These are phyloP conservation scores for Castanea mollissima DNA, from an alignment of 306 rosid species.

Conservation along the genomic window DNA sequence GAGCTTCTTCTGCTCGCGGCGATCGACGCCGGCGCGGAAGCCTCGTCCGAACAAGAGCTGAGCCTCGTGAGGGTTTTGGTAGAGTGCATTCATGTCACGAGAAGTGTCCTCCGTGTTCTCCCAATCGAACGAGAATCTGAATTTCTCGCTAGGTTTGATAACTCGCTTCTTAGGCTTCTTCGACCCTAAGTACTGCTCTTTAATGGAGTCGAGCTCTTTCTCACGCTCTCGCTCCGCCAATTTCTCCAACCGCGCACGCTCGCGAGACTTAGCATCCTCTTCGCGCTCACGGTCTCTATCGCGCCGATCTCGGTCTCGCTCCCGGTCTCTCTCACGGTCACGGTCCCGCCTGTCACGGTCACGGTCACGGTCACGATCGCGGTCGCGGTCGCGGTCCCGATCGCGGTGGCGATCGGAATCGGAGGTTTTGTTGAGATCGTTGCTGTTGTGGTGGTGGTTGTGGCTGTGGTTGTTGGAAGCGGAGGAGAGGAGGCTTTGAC, in stretches of 20 bases:
- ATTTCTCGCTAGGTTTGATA: slow-evolving; percentile 90
- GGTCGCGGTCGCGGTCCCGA: not conserved
- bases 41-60: slow-evolving; percentile 84
- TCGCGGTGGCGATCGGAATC: slow-evolving; percentile 51
- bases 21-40: slow-evolving; percentile 85
- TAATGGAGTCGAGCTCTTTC: slow-evolving; percentile 68
- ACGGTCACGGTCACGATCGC: slow-evolving; percentile 12
- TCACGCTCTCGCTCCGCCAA: slow-evolving; percentile 75
- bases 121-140: slow-evolving; percentile 89
- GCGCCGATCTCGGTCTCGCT: slow-evolving; percentile 2
- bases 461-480: too few species aligned
- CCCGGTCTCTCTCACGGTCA: slow-evolving; percentile 36
- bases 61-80: slow-evolving; percentile 93
- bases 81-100: slow-evolving; percentile 75
- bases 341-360: slow-evolving; percentile 20
- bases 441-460: too few species aligned
- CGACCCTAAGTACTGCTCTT: slow-evolving; percentile 82
- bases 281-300: slow-evolving; percentile 62
- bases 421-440: slow-evolving; percentile 15
- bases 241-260: slow-evolving; percentile 58
- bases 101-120: slow-evolving; percentile 91
- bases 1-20: slow-evolving; percentile 90
- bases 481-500: slow-evolving; percentile 41
- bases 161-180: slow-evolving; percentile 92
- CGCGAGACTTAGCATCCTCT: slow-evolving; percentile 60